These are phyloP conservation scores for Cadophora malorum DNA, from an alignment of 2,329 filamentous ascomycete genomes.

Conservation along the genomic window DNA sequence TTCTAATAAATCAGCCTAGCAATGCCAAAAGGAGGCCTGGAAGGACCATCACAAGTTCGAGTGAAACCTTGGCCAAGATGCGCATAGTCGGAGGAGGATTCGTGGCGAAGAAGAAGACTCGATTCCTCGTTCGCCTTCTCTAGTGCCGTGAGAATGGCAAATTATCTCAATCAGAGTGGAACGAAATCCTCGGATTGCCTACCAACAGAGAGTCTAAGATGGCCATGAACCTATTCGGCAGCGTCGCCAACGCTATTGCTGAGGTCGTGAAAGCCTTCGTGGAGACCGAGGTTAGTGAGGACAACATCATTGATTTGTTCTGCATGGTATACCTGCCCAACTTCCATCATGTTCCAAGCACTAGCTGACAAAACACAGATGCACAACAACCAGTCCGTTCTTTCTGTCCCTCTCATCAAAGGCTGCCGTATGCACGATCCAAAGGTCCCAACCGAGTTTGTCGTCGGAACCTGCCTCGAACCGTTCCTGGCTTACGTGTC, in stretches of 20 bases:
- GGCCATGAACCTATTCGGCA: not conserved
- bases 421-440: constrained; percentile 9
- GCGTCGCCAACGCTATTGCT: not conserved
- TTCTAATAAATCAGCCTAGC: no score
- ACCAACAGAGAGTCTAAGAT: constrained; percentile 10
- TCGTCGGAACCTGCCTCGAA: not conserved
- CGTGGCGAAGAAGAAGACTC: not conserved
- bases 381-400: constrained; percentile 8
- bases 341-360: no score
- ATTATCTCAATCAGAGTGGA: constrained; percentile 3
- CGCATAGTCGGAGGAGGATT: not conserved
- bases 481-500: not conserved
- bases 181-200: not conserved
- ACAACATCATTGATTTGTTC: constrained; percentile 19
- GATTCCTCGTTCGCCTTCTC: constrained; percentile 14
- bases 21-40: not conserved
- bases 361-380: not conserved
- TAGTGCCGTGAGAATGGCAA: not conserved
- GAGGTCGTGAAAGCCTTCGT: constrained; percentile 5
- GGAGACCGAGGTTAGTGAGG: not conserved
- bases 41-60: constrained; percentile 12
- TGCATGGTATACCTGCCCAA: not conserved
- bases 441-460: not conserved
- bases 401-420: constrained; percentile 6
- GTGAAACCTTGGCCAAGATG: not conserved